Evolutionary conservation across 2,329 filamentous ascomycete genomes (phyloP).

Genomic region (Aspergillus niger): DNA sequence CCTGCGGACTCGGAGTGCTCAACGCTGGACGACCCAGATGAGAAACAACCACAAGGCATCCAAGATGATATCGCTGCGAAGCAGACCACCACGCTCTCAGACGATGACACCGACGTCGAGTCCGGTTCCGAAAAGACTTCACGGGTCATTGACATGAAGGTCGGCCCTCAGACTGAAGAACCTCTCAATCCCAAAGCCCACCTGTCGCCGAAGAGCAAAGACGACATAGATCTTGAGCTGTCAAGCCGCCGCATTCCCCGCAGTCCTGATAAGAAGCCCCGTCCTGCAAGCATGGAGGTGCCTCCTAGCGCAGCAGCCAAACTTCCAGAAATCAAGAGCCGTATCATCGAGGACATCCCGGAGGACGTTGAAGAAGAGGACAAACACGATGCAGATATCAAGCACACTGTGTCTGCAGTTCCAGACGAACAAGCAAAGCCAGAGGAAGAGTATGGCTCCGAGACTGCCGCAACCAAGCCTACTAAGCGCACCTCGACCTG

Average conservation of each 20-base stretch:
- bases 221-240: slow-evolving; percentile 6
- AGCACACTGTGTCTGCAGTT: not conserved
- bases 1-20: slow-evolving; percentile 14
- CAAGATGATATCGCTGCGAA: not conserved
- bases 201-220: not conserved
- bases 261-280: not conserved
- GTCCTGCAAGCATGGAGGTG: slow-evolving; percentile 5
- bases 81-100: not conserved
- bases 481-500: slow-evolving; percentile 14
- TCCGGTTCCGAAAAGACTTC: not conserved
- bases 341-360: slow-evolving; percentile 24
- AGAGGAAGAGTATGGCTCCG: not conserved
- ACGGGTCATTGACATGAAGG: slow-evolving; percentile 1
- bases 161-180: not conserved
- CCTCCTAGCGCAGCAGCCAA: slow-evolving; percentile 5
- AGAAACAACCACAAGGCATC: not conserved
- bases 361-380: slow-evolving; percentile 18
- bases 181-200: not conserved
- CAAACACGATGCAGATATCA: not conserved
- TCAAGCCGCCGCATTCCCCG: not conserved
- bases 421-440: not conserved
- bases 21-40: not conserved
- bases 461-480: not conserved
- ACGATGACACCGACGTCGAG: slow-evolving; percentile 7
- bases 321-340: slow-evolving; percentile 18